phyloP scores from a whole-genome alignment of 176 grass and related monocot species.

The Carex pumila region DNA sequence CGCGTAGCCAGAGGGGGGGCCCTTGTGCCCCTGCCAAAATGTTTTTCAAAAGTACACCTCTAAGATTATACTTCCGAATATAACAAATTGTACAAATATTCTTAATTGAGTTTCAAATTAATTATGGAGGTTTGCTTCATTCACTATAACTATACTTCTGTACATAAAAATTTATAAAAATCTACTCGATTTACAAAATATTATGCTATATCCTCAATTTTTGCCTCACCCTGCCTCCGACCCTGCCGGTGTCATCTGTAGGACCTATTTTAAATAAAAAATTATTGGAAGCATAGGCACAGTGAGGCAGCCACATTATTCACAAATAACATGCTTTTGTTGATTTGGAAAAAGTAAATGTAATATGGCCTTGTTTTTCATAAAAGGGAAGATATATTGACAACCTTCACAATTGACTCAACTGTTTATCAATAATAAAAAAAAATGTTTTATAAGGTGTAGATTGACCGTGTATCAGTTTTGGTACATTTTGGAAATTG shows the following conservation, averaged over 20 bases:
- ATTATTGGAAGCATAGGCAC: not conserved
- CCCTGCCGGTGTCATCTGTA: not conserved
- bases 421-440: not conserved
- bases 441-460: not conserved
- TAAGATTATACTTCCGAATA: no score
- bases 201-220: no score
- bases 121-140: no score
- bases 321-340: not conserved
- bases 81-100: no score
- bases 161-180: no score
- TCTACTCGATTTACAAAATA: no score
- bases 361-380: not conserved
- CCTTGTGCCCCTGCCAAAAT: no score
- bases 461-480: not conserved
- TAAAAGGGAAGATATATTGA: not conserved
- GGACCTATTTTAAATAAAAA: not conserved
- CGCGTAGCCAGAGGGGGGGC: no score
- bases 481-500: not conserved
- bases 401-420: not conserved
- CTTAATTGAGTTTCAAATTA: no score
- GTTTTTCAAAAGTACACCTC: no score
- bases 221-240: no score
- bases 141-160: no score
- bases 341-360: not conserved
- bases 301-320: not conserved